Evolutionary conservation across 495 filamentous ascomycete species (phyloP), one percentile per base, ranked within the genome.

Genomic region (Penicillium turbatum): DNA sequence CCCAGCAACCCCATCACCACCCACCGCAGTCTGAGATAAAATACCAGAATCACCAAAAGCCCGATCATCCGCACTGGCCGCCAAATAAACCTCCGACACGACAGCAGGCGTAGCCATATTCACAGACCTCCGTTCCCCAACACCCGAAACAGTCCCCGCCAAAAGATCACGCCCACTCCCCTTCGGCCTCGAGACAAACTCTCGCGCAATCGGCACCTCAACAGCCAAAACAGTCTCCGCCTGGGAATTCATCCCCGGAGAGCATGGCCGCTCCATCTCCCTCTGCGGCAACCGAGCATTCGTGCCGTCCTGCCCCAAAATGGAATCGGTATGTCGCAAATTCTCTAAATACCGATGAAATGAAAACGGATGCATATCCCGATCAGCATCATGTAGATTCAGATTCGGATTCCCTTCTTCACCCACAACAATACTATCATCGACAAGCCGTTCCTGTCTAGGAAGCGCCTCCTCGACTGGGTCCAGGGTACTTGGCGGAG

Each of bases 401-500:
- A 24, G 21, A 24, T 24, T 42, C 17, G 59, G n/a, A 31, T 51
- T 62, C 13, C 54, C 59, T 1, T 73, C 70, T 43, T 74, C 72
- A 36, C 74, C 71, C 39, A 72, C 64, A n/a, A 63, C 63, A 6
- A 69, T 63, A 47, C 62, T 65, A 15, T 72, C 69, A 46, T 61
- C 59, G 17, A 61, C 54, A 31, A 59, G 65, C 27, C 57, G 53
- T 51, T 74, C 71, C 32, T 66, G 64, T n/a, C 39, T 67, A n/a
- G 66, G 59, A 36, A 61, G 71, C 1, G 66, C 70, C 47, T 78
- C 73, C 47, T 78, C 72, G 1, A 78, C 72, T 1, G 75, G 64
- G 21, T 70, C 56, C 5, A 77, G 56, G 16, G 67, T 66, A 13
- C 66, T 61, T 2, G 70, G 51, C 10, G 70, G 61, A 40, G 72